phyloP scores from a whole-genome alignment of 306 rosid species.

The Quercus dentata region DNA sequence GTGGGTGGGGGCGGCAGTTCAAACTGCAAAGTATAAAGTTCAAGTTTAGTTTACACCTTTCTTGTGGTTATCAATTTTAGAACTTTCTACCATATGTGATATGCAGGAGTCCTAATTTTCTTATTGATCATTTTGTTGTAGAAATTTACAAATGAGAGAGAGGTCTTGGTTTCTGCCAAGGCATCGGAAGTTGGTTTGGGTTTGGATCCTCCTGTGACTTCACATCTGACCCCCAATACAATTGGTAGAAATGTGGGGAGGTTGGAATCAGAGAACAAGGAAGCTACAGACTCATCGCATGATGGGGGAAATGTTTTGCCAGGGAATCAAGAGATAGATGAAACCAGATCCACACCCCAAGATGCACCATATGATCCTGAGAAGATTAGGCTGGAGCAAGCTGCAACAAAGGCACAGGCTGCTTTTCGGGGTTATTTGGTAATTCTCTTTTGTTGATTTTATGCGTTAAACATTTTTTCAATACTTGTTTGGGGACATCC shows the following conservation, averaged over 20 bases:
- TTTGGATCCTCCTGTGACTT: slow-evolving; percentile 45
- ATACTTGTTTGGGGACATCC: slow-evolving; percentile 9
- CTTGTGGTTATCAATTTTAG: neutral
- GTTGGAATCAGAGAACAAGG: slow-evolving; percentile 48
- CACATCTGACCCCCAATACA: slow-evolving; percentile 24
- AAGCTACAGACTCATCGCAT: slow-evolving; percentile 35
- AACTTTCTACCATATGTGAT: slow-evolving; percentile 1
- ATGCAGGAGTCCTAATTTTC: slow-evolving; percentile 18
- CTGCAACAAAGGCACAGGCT: slow-evolving; percentile 92
- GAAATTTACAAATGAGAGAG: slow-evolving; percentile 63
- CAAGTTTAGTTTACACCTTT: neutral
- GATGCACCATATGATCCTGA: slow-evolving; percentile 61
- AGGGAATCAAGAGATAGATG: slow-evolving; percentile 54
- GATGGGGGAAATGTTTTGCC: slow-evolving; percentile 14
- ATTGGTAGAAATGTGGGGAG: slow-evolving; percentile 37
- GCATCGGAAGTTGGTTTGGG: slow-evolving; percentile 49
- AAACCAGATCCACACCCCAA: slow-evolving; percentile 41
- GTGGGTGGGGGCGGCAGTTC: neutral
- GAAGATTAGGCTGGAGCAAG: slow-evolving; percentile 67
- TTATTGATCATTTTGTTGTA: slow-evolving; percentile 24
- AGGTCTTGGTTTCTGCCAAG: slow-evolving; percentile 56
- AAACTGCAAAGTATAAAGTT: neutral
- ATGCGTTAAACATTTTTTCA: neutral
- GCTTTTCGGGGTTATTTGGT: slow-evolving; percentile 98
- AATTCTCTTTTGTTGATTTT: slow-evolving; percentile 18